Evolutionary conservation across 169 alveolate genomes (phyloP).

Genomic region (Plasmodium sp.): DNA sequence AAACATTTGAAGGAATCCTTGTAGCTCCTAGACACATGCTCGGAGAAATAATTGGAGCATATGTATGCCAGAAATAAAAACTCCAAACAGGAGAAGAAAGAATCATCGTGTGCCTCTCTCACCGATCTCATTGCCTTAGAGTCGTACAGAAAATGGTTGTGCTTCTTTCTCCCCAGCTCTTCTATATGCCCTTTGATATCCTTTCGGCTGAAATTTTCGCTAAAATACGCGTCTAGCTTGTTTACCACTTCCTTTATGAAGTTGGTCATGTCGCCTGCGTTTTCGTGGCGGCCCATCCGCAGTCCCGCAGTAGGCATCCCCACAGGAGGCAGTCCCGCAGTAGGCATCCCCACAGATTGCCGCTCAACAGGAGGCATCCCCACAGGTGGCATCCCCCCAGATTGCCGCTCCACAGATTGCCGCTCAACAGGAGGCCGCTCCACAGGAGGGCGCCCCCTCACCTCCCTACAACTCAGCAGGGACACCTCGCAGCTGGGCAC

Average conservation of each 20-base stretch:
- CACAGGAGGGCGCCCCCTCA: not conserved
- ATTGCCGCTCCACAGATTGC: not conserved
- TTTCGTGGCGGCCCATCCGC: not conserved
- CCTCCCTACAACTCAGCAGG: conserved; percentile 1
- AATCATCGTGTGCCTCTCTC: conserved; percentile 6
- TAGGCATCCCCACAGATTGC: not conserved
- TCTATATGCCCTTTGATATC: conserved; percentile 26
- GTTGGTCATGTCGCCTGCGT: conserved; percentile 1
- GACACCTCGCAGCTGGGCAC: conserved; percentile 18
- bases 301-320: not conserved
- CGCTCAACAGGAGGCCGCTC: not conserved
- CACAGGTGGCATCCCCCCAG: too few species aligned
- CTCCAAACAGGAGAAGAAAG: conserved; percentile 24
- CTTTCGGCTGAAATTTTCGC: not conserved
- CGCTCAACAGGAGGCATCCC: not conserved
- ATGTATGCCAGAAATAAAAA: conserved; percentile 44
- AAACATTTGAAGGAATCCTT: conserved; percentile 29
- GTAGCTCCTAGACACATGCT: conserved; percentile 19
- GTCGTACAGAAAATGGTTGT: conserved; percentile 27
- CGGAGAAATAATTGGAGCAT: conserved; percentile 64
- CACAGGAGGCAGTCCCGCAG: not conserved
- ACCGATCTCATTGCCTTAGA: conserved; percentile 7
- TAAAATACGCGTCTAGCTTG: conserved; percentile 21
- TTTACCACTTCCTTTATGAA: conserved; percentile 58
- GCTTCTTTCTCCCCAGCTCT: conserved; percentile 8